Conservation (phyloP, 805 yeast species). For the Starmerella sirachaensis region DNA sequence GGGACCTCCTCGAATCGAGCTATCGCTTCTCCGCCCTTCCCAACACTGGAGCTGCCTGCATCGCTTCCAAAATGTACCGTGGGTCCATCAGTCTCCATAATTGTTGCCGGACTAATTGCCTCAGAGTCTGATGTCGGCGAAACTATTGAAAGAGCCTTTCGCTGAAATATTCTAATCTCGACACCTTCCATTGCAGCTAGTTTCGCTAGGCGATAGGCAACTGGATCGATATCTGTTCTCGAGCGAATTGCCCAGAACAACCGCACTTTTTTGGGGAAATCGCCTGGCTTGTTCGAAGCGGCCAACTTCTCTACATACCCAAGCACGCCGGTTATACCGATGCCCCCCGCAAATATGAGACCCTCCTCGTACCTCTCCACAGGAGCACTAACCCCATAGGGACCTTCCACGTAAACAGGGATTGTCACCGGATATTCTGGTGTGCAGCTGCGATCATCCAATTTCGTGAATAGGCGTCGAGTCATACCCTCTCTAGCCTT, state of each 20-base stretch:
- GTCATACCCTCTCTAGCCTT: conserved; percentile 47
- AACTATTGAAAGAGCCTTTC: not conserved
- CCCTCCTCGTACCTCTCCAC: conserved; percentile 38
- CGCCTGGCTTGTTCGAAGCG: conserved; percentile 5
- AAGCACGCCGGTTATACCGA: conserved; percentile 49
- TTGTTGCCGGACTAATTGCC: not conserved
- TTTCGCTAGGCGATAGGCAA: conserved; percentile 14
- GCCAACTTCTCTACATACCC: conserved; percentile 33
- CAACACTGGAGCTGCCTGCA: too few species aligned
- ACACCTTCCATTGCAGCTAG: conserved; percentile 15
- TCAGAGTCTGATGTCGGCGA: not conserved
- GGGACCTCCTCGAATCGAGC: too few species aligned
- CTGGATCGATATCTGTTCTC: conserved; percentile 25
- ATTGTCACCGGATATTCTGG: conserved; percentile 29
- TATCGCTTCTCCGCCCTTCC: too few species aligned
- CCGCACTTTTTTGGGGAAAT: conserved; percentile 14
- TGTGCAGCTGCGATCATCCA: conserved; percentile 27
- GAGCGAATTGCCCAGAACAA: conserved; percentile 28
- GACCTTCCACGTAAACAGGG: conserved; percentile 46
- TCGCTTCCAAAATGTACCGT: too few species aligned
- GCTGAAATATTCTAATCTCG: conserved; percentile 15
- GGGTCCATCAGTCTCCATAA: too few species aligned
- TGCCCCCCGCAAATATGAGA: conserved; percentile 50
- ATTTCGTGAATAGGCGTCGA: conserved; percentile 29
- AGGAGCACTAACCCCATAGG: conserved; percentile 43